A percentile compares a stretch with the other conserved stretches of the same genome.
Evolutionary conservation across 2,329 filamentous ascomycete species (phyloP).

Genomic region (Fusarium algeriense): DNA sequence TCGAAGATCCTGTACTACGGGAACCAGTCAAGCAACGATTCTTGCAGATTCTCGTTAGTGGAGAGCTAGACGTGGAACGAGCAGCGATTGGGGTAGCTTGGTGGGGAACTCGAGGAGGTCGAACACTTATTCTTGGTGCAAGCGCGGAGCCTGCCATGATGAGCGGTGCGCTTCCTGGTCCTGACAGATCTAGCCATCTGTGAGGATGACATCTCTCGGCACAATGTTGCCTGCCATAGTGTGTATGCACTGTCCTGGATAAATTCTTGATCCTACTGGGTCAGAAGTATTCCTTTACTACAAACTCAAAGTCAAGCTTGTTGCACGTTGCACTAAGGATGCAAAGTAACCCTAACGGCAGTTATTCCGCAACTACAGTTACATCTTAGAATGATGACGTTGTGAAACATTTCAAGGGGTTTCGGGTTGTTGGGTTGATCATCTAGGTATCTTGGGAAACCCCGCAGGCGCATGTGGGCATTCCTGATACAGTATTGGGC

Average conservation of each 20-base stretch:
- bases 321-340: conserved; percentile 12
- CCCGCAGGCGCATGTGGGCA: conserved; percentile 4
- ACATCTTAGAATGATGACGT: conserved; percentile 17
- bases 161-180: conserved; percentile 64
- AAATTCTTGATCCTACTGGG: not conserved
- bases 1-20: conserved; percentile 72
- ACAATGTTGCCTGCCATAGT: conserved; percentile 6
- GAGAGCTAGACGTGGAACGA: conserved; percentile 90
- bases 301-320: not conserved
- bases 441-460: conserved; percentile 2
- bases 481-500: not conserved
- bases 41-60: conserved; percentile 82
- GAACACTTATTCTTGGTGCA: conserved; percentile 60
- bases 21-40: conserved; percentile 77
- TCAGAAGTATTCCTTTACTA: not conserved
- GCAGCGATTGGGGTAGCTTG: conserved; percentile 83
- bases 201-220: conserved; percentile 41
- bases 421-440: not conserved
- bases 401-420: conserved; percentile 15
- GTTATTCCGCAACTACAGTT: conserved; percentile 7
- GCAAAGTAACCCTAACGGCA: conserved; percentile 10
- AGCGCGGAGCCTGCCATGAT: conserved; percentile 56
- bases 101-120: conserved; percentile 78
- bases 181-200: conserved; percentile 52
- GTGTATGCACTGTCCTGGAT: not conserved